Evolutionary conservation across 441 rosid species (phyloP).

Genomic region (Cnidoscolus chayamansa): DNA sequence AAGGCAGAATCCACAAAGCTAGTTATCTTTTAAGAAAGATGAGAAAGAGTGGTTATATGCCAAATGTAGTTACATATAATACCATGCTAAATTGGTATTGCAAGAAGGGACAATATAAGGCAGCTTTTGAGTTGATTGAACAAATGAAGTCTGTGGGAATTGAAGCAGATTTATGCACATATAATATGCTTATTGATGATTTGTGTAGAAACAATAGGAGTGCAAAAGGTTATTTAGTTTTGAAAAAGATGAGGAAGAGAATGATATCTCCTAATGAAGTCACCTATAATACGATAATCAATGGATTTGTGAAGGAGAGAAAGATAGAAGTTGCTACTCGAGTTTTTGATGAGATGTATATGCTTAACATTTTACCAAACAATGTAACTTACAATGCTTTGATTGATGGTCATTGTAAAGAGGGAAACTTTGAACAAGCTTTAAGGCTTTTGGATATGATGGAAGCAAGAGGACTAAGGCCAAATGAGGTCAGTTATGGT

Average conservation of each 20-base stretch:
- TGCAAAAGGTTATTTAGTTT: conserved; percentile 70
- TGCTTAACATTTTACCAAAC: conserved; percentile 53
- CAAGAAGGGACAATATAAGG: conserved; percentile 61
- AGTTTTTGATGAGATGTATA: conserved; percentile 65
- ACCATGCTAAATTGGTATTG: conserved; percentile 77
- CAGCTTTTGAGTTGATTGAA: conserved; percentile 59
- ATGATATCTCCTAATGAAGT: conserved; percentile 59
- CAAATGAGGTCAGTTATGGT: conserved; percentile 63
- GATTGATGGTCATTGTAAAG: conserved; percentile 54
- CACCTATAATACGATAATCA: conserved; percentile 71
- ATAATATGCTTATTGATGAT: conserved; percentile 67
- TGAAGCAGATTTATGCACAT: conserved; percentile 69
- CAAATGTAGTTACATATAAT: conserved; percentile 70
- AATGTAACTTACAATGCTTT: conserved; percentile 62
- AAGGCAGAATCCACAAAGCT: conserved; percentile 68
- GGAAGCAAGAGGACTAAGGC: conserved; percentile 50
- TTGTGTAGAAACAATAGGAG: conserved; percentile 71
- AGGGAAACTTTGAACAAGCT: conserved; percentile 58
- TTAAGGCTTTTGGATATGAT: conserved; percentile 53
- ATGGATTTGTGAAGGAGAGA: conserved; percentile 72
- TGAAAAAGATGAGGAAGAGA: conserved; percentile 74
- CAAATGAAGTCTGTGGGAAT: conserved; percentile 68
- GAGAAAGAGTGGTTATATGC: conserved; percentile 70
- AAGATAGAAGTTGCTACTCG: conserved; percentile 53
- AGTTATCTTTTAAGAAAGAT: conserved; percentile 64